Percentiles rank a stretch among this genome's conserved stretches.
Evolutionary conservation across 805 yeast species (phyloP).

Genomic region (Candida adriatica): DNA sequence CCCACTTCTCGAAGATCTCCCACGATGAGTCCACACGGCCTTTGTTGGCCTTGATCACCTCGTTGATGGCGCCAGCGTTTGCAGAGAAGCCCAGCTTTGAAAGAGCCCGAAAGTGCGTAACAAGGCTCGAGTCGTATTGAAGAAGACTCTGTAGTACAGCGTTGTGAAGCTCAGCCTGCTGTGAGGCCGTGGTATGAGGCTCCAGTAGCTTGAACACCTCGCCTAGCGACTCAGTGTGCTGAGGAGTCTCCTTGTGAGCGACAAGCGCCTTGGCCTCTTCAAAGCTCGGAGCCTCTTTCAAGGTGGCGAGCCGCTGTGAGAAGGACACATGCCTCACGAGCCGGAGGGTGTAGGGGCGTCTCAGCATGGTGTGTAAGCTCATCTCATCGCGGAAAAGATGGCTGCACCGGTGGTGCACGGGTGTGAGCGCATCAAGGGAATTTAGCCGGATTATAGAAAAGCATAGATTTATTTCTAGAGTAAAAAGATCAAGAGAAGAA

Average conservation of each 20-base stretch:
- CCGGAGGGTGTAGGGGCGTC: too few species aligned
- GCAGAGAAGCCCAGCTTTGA: constrained; percentile 17
- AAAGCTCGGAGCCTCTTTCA: too few species aligned
- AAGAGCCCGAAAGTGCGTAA: constrained; percentile 24
- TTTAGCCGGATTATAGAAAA: too few species aligned
- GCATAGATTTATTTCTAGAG: too few species aligned
- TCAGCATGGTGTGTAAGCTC: too few species aligned
- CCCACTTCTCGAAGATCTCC: constrained; percentile 35
- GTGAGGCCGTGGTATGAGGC: constrained; percentile 1
- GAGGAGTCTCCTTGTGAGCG: constrained; percentile 5
- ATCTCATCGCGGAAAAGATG: too few species aligned
- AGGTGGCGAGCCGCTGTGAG: too few species aligned
- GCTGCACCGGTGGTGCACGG: too few species aligned
- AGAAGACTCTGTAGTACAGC: constrained; percentile 19
- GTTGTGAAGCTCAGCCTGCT: constrained; percentile 14
- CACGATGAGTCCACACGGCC: constrained; percentile 46
- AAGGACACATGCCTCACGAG: too few species aligned
- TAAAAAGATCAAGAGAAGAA: too few species aligned
- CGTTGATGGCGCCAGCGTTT: constrained; percentile 20
- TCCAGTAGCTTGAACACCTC: constrained; percentile 4
- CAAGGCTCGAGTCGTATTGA: constrained; percentile 25
- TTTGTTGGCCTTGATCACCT: constrained; percentile 39
- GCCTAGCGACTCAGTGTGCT: constrained; percentile 5
- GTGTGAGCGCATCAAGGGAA: too few species aligned
- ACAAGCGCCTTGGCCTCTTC: constrained; percentile 2